Conservation (phyloP, 768 basidiomycete genomes). For the Cubamyces lactineus region DNA sequence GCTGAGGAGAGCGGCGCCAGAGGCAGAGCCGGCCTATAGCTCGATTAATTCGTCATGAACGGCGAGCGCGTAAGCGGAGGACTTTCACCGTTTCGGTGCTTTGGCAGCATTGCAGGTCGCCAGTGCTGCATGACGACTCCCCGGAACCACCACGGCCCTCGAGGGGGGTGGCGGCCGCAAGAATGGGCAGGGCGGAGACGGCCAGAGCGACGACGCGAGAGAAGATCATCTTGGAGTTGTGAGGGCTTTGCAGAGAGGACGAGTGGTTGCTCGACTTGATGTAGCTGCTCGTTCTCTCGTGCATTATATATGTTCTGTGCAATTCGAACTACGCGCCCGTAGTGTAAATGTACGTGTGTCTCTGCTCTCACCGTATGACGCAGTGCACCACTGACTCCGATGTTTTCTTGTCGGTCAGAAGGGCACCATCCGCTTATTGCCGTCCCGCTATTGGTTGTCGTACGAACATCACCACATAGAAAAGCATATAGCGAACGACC, state of each 20-base stretch:
- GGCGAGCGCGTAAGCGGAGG: too few relatives aligned
- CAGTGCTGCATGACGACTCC: not conserved
- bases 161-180: conserved; percentile 19
- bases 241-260: not conserved
- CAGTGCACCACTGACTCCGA: too few relatives aligned
- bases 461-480: too few relatives aligned
- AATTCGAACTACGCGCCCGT: too few relatives aligned
- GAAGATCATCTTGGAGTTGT: conserved; percentile 2
- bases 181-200: conserved; percentile 10
- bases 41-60: not conserved
- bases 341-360: too few relatives aligned
- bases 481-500: too few relatives aligned
- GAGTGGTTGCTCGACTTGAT: conserved; percentile 5
- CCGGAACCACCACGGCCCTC: conserved; percentile 1
- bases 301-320: too few relatives aligned
- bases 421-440: too few relatives aligned
- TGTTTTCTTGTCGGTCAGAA: too few relatives aligned
- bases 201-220: not conserved
- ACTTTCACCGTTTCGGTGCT: not conserved
- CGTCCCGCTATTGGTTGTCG: too few relatives aligned
- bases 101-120: conserved; percentile 3
- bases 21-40: not conserved
- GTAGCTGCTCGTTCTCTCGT: not conserved
- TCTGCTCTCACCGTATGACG: too few relatives aligned
- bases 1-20: conserved; percentile 8